These are phyloP conservation scores for Starmerella sp. DNA, from an alignment of 805 yeast species.

Conservation along the genomic window DNA sequence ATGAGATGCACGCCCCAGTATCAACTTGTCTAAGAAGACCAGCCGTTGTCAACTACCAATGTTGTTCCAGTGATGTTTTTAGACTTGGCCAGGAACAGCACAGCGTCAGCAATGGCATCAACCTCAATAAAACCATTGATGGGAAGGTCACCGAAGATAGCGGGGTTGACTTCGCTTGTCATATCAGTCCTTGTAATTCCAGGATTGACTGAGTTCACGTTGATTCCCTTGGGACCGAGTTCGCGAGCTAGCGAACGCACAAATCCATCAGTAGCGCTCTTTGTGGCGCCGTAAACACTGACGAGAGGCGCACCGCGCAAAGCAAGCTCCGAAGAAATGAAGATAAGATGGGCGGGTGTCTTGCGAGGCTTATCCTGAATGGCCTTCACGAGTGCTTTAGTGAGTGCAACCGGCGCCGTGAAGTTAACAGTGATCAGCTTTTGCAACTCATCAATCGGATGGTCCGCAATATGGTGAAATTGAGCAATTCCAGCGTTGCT, in stretches of 20 bases:
- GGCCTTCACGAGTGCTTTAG: constrained; percentile 41
- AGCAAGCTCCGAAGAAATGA: constrained; percentile 54
- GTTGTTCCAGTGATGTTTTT: no score
- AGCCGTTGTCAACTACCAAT: no score
- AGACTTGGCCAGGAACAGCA: no score
- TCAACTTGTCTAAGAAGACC: no score
- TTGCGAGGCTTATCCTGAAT: constrained; percentile 28
- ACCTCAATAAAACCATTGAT: no score
- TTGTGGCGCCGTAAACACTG: constrained; percentile 55
- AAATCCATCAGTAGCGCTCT: constrained; percentile 58
- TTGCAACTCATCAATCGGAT: constrained; percentile 34
- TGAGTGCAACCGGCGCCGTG: constrained; percentile 46
- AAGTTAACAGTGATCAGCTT: constrained; percentile 46
- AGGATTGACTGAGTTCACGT: constrained; percentile 59
- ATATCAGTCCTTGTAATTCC: constrained; percentile 61
- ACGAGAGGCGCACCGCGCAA: constrained; percentile 39
- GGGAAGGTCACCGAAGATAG: no score
- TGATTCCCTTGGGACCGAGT: constrained; percentile 38
- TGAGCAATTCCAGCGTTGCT: constrained; percentile 53
- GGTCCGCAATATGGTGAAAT: constrained; percentile 37
- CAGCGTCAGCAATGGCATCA: no score
- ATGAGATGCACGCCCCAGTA: no score
- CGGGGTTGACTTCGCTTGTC: constrained; percentile 18
- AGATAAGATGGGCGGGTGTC: constrained; percentile 36
- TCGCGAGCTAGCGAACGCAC: constrained; percentile 51